phyloP scores from a whole-genome alignment of 1,284 basidiomycete species.

The Cutaneotrichosporon sp. region DNA sequence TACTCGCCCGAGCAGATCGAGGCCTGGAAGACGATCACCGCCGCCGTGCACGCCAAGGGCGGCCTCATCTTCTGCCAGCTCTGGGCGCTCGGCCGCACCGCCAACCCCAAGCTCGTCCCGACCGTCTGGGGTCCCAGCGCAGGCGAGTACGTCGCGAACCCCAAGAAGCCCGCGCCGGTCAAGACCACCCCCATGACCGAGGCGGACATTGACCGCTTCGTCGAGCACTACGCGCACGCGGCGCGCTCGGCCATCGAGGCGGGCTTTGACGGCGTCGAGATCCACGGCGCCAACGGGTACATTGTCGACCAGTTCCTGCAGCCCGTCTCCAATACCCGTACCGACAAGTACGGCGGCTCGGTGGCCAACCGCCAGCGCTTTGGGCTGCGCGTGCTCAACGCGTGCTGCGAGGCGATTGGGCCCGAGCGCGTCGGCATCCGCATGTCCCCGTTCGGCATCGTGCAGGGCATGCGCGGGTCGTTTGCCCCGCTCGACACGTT shows the following conservation, averaged over 20 bases:
- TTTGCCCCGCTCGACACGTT: conserved; percentile 55
- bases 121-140: conserved; percentile 36
- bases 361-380: conserved; percentile 58
- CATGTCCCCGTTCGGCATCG: conserved; percentile 60
- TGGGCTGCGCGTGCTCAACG: conserved; percentile 48
- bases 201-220: conserved; percentile 50
- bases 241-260: conserved; percentile 62
- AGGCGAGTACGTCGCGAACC: conserved; percentile 15
- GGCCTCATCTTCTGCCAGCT: conserved; percentile 59
- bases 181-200: conserved; percentile 23
- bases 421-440: conserved; percentile 59
- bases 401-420: conserved; percentile 58
- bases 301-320: conserved; percentile 62
- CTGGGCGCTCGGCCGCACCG: conserved; percentile 55
- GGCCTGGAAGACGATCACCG: conserved; percentile 51
- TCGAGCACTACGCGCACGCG: conserved; percentile 57
- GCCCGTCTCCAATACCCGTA: conserved; percentile 59
- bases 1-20: conserved; percentile 36
- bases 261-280: conserved; percentile 68
- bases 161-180: conserved; percentile 1
- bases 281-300: conserved; percentile 50
- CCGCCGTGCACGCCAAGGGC: conserved; percentile 57
- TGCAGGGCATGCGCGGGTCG: conserved; percentile 54
- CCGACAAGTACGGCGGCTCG: conserved; percentile 64
- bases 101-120: conserved; percentile 15